Conservation (phyloP, 805 yeast species). For the Candida michaelii region DNA sequence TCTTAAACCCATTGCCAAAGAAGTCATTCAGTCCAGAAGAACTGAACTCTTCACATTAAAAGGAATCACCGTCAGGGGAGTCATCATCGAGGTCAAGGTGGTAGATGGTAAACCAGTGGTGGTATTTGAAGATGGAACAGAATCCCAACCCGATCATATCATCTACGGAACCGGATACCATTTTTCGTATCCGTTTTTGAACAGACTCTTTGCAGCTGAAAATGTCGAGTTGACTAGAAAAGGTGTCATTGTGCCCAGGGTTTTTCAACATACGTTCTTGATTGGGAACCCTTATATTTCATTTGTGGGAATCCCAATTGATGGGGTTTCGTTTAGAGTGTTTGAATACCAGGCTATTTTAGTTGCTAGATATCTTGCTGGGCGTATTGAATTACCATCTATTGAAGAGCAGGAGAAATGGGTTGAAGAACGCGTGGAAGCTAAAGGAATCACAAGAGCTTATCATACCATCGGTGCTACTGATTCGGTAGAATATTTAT, state of each 20-base stretch:
- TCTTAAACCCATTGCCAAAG: neutral
- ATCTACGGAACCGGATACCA: slow-evolving; percentile 54
- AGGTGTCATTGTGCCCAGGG: slow-evolving; percentile 38
- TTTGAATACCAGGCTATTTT: slow-evolving; percentile 54
- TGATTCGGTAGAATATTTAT: slow-evolving; percentile 28
- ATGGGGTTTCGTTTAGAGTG: slow-evolving; percentile 48
- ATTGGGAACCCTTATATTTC: slow-evolving; percentile 45
- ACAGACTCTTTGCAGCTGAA: slow-evolving; percentile 11
- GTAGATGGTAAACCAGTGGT: slow-evolving; percentile 20
- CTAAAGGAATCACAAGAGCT: slow-evolving; percentile 14
- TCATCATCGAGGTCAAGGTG: slow-evolving; percentile 21
- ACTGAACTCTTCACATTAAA: neutral
- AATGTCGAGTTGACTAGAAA: slow-evolving; percentile 28
- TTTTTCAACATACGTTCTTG: slow-evolving; percentile 41
- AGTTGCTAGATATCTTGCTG: slow-evolving; percentile 54
- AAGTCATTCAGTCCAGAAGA: neutral
- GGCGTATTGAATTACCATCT: slow-evolving; percentile 36
- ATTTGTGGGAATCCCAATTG: slow-evolving; percentile 38
- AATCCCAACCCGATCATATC: slow-evolving; percentile 34
- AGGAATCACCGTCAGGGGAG: slow-evolving; percentile 29
- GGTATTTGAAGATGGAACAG: slow-evolving; percentile 28
- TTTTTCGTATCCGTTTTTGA: slow-evolving; percentile 47
- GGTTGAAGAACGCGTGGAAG: slow-evolving; percentile 25
- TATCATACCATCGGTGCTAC: slow-evolving; percentile 35
- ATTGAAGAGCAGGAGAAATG: slow-evolving; percentile 38